Evolutionary conservation across 2,329 filamentous ascomycete species (phyloP).

Genomic region (Aureobasidium musti): DNA sequence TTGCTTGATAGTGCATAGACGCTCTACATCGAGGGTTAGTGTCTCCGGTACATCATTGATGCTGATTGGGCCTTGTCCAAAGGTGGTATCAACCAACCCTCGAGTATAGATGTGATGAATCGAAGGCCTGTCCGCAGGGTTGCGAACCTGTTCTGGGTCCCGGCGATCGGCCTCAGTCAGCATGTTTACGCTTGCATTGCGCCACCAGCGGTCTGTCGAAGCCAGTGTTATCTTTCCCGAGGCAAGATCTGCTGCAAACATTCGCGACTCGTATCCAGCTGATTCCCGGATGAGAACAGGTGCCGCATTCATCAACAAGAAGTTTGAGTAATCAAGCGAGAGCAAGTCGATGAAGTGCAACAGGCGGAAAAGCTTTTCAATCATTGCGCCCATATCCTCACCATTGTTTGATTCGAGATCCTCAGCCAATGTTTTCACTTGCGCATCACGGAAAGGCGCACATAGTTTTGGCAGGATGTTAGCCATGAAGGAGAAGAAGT

Average conservation of each 20-base stretch:
- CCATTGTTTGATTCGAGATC: slow-evolving; percentile 52
- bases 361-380: slow-evolving; percentile 73
- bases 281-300: slow-evolving; percentile 72
- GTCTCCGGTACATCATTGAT: slow-evolving; percentile 69
- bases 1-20: slow-evolving; percentile 60
- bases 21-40: slow-evolving; percentile 66
- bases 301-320: slow-evolving; percentile 70
- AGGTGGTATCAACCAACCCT: slow-evolving; percentile 72
- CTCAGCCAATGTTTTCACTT: slow-evolving; percentile 68
- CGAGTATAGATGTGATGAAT: slow-evolving; percentile 73
- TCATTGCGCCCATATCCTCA: slow-evolving; percentile 50
- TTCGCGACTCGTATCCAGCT: slow-evolving; percentile 70
- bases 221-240: slow-evolving; percentile 56
- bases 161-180: slow-evolving; percentile 65
- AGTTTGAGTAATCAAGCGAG: slow-evolving; percentile 80
- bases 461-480: slow-evolving; percentile 76
- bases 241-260: slow-evolving; percentile 67
- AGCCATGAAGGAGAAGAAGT: slow-evolving; percentile 76
- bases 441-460: slow-evolving; percentile 75
- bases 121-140: slow-evolving; percentile 63
- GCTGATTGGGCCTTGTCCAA: slow-evolving; percentile 61
- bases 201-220: slow-evolving; percentile 67
- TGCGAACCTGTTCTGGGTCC: slow-evolving; percentile 67
- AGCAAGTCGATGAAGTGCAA: slow-evolving; percentile 75
- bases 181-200: slow-evolving; percentile 63